These are phyloP conservation scores for Globisporangium polare DNA, from an alignment of 352 stramenopile genomes.

Conservation along the genomic window DNA sequence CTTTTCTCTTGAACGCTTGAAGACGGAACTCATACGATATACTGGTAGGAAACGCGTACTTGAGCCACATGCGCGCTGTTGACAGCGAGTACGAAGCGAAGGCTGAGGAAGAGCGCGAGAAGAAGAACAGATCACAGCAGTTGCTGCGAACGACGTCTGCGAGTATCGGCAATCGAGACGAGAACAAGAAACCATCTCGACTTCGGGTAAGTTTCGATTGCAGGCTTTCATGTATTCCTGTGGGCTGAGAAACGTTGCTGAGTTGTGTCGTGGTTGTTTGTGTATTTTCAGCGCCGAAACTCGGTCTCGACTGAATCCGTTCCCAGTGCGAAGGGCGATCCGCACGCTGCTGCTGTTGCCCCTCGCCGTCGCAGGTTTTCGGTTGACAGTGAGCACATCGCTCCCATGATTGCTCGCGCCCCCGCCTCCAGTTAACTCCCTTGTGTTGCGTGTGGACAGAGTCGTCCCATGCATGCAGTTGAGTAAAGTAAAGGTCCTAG, in stretches of 20 bases:
- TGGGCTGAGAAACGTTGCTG: background rate
- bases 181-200: constrained; percentile 6
- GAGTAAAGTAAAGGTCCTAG: background rate
- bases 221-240: background rate
- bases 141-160: constrained; percentile 3
- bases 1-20: background rate
- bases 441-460: background rate
- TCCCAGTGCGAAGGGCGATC: background rate
- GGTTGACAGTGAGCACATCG: background rate
- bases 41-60: constrained; percentile 27
- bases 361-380: constrained; percentile 10
- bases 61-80: constrained; percentile 24
- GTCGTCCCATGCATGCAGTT: background rate
- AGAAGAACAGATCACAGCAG: background rate
- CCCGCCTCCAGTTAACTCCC: background rate
- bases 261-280: background rate
- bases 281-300: constrained; percentile 9
- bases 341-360: background rate
- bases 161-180: constrained; percentile 1
- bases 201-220: constrained; percentile 7
- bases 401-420: background rate
- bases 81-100: constrained; percentile 23
- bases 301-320: constrained; percentile 11
- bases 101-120: constrained; percentile 15
- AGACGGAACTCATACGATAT: background rate